A percentile compares a stretch with the other conserved stretches of the same genome.
Conservation (phyloP, 2,329 filamentous ascomycete genomes). For the Pseudohalonectria lignicola region DNA sequence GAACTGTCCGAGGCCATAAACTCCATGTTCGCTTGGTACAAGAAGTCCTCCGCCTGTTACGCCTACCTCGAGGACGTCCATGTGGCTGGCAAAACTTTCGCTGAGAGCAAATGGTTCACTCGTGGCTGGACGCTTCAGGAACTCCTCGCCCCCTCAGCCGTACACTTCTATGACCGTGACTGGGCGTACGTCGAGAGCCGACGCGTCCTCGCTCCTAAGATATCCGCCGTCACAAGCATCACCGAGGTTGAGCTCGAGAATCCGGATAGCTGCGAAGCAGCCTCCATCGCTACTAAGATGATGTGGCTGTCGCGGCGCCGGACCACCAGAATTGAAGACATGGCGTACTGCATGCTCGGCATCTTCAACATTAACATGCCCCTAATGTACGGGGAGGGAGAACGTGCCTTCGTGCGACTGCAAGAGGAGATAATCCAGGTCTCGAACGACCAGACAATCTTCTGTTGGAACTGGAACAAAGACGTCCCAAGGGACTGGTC, state of each 20-base stretch:
- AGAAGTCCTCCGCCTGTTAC: conserved; percentile 4
- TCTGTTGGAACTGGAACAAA: conserved; percentile 11
- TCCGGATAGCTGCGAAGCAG: background rate
- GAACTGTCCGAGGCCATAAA: conserved; percentile 10
- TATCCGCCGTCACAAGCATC: background rate
- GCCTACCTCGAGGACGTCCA: conserved; percentile 5
- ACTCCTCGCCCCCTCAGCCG: background rate
- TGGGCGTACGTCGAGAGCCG: conserved; percentile 15
- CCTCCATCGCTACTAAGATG: conserved; percentile 8
- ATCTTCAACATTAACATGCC: conserved; percentile 17
- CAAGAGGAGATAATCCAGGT: conserved; percentile 16
- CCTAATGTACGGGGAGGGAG: conserved; percentile 16
- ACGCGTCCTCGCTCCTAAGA: background rate
- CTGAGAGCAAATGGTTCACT: conserved; percentile 1
- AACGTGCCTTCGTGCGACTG: conserved; percentile 11
- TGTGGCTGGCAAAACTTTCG: background rate
- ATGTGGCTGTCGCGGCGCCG: conserved; percentile 13
- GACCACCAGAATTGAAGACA: conserved; percentile 13
- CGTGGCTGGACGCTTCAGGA: conserved; percentile 4
- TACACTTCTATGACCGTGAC: conserved; percentile 6
- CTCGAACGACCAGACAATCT: conserved; percentile 15
- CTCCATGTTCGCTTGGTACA: conserved; percentile 11
- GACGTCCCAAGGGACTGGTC: background rate
- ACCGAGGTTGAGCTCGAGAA: background rate
- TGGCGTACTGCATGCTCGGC: conserved; percentile 16